Base-by-base conservation (phyloP, 1,284 basidiomycete genomes). In the Sporisorium reilianum region DNA sequence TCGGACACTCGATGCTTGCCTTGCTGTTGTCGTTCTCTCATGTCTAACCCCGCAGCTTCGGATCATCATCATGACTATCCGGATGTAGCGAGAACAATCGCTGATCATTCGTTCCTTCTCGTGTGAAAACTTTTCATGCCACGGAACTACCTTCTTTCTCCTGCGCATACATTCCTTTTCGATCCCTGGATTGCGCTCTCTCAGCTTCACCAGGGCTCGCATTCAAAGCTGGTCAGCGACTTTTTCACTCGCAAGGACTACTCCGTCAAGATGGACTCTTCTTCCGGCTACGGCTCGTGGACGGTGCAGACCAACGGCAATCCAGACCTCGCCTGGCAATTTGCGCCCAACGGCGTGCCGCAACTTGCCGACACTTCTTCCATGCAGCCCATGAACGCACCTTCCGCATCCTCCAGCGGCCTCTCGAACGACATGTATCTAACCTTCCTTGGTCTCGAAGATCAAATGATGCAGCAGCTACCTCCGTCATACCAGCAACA, bases 231-330 rank as follows among this genome's bases (percentile, higher is more conserved):
- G 36, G 16, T 18, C 11, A 8, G 16, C 36, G 3, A 14, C 34
- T 8, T 38, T 5, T 34, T 12, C n/a, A n/a, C 32, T 8, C 11
- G 9, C 32, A 34, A 12, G 32, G 32, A 7, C 7, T 12, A 34
- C 32, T 11, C 9, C 11, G 8, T 34, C 64, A 23, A 30, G 11
- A 67, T 67, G 64, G 58, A 67, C 28, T 28, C 49, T 2, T 46
- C 58, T 11, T 40, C 52, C 4, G 57, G 53, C 22, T 61, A 60
- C 45, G 64, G 44, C 58, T 60, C 54, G 18, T 67, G 64, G 64
- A 11, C 34, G 2, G 48, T 57, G 54, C 58, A 41, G 30, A 46
- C 57, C n/a, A 56, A 67, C 40, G 26, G 49, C 54, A 49, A 60
- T 26, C 36, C 48, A 22, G 54, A 48, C 23, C 50, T 38, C 12